Conservation (phyloP, 1,284 basidiomycete species). For the Calocybe gambosa region DNA sequence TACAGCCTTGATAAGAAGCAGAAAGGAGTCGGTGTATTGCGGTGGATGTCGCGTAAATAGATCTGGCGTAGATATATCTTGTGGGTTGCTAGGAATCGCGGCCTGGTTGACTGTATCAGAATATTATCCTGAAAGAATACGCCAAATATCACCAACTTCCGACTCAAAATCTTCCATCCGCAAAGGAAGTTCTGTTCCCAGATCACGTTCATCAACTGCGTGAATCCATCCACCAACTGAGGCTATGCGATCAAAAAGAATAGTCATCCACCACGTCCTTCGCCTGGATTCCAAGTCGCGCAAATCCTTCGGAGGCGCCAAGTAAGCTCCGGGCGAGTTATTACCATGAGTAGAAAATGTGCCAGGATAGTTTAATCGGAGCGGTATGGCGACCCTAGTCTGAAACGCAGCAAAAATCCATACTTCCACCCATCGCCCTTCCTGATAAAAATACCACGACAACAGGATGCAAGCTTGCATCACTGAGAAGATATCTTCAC, state of each 20-base stretch:
- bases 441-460: conserved; percentile 84
- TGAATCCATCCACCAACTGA: conserved; percentile 88
- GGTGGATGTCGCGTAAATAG: conserved; percentile 64
- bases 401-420: conserved; percentile 85
- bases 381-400: conserved; percentile 76
- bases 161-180: conserved; percentile 67
- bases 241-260: conserved; percentile 77
- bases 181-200: conserved; percentile 75
- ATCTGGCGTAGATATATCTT: conserved; percentile 55
- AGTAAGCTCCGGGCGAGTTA: conserved; percentile 65
- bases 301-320: conserved; percentile 69
- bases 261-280: conserved; percentile 84
- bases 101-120: conserved; percentile 30
- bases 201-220: conserved; percentile 70
- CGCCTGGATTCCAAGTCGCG: conserved; percentile 70
- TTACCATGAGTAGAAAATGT: conserved; percentile 66
- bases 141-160: conserved; percentile 37
- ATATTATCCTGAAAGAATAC: neutral
- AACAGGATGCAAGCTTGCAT: conserved; percentile 80
- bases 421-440: conserved; percentile 84
- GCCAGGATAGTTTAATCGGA: conserved; percentile 76
- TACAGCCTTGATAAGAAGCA: conserved; percentile 70
- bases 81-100: conserved; percentile 61
- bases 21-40: conserved; percentile 72
- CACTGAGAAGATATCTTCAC: conserved; percentile 76